phyloP scores from a whole-genome alignment of 1,139 yeast species.

The Sugiyamaella novakii region DNA sequence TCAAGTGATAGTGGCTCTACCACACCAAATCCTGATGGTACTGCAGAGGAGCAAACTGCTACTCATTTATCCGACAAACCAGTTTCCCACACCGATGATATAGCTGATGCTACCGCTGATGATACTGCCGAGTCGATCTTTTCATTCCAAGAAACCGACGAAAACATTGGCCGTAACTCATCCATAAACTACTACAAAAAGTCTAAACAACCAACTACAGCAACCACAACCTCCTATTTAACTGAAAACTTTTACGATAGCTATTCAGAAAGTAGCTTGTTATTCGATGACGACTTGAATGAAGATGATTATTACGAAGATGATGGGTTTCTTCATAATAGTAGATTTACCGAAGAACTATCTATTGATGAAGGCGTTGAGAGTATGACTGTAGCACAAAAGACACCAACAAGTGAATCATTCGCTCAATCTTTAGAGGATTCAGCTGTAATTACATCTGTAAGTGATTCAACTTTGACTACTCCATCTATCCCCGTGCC shows the following conservation, averaged over 20 bases:
- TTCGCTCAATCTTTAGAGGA: no score
- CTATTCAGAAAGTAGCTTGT: constrained; percentile 10
- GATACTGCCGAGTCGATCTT: constrained; percentile 34
- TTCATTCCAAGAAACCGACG: constrained; percentile 34
- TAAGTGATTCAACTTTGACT: no score
- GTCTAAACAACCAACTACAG: background rate
- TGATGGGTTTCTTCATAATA: constrained; percentile 37
- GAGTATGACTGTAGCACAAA: no score
- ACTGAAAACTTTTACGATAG: constrained; percentile 15
- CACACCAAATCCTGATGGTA: background rate
- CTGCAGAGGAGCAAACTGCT: background rate
- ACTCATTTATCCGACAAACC: background rate
- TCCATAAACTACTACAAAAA: constrained; percentile 39
- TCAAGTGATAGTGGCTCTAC: background rate
- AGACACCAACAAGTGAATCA: no score
- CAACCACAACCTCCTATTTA: constrained; percentile 1
- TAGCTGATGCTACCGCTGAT: constrained; percentile 14
- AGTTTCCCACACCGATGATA: constrained; percentile 15
- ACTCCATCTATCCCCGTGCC: background rate
- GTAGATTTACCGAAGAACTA: constrained; percentile 23
- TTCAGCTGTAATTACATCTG: no score
- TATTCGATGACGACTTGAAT: constrained; percentile 20
- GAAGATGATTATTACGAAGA: constrained; percentile 33
- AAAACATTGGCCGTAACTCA: constrained; percentile 33
- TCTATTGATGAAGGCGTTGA: background rate